Evolutionary conservation across 192 early-diverging fungal genomes (phyloP).

Genomic region (Chytriomyces confervae): DNA sequence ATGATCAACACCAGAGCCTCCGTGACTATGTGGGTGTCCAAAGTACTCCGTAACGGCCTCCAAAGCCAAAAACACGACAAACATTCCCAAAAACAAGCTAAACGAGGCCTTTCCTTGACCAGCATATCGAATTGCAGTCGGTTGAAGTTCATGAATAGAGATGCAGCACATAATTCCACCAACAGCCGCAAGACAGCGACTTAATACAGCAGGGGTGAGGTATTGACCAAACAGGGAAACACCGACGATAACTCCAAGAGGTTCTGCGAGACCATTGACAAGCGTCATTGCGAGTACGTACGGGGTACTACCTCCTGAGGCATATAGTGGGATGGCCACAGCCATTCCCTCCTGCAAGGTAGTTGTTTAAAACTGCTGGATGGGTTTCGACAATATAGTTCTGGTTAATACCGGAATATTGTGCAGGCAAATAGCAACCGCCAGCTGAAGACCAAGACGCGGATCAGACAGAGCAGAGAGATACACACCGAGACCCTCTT

Average conservation of each 20-base stretch:
- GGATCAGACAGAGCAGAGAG: slow-evolving; percentile 50
- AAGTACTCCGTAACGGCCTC: slow-evolving; percentile 52
- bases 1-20: slow-evolving; percentile 5
- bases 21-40: slow-evolving; percentile 40
- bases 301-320: slow-evolving; percentile 39
- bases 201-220: slow-evolving; percentile 43
- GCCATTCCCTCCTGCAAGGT: slow-evolving; percentile 58
- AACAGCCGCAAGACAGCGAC: slow-evolving; percentile 52
- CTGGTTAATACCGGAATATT: slow-evolving; percentile 44
- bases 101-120: slow-evolving; percentile 48
- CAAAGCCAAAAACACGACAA: slow-evolving; percentile 51
- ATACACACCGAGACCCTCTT: slow-evolving; percentile 59
- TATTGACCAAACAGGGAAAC: slow-evolving; percentile 44
- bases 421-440: slow-evolving; percentile 58
- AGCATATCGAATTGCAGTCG: slow-evolving; percentile 54
- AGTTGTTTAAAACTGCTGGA: slow-evolving; percentile 18
- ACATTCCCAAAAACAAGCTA: slow-evolving; percentile 55
- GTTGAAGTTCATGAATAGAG: slow-evolving; percentile 59
- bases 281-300: slow-evolving; percentile 57
- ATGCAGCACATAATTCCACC: slow-evolving; percentile 64
- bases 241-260: slow-evolving; percentile 52
- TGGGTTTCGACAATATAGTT: not conserved
- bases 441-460: slow-evolving; percentile 53
- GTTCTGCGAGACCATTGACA: slow-evolving; percentile 59
- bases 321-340: slow-evolving; percentile 61